These are phyloP conservation scores for Yamadazyma buinensis DNA, from an alignment of 1,139 yeast species.

Conservation along the genomic window DNA sequence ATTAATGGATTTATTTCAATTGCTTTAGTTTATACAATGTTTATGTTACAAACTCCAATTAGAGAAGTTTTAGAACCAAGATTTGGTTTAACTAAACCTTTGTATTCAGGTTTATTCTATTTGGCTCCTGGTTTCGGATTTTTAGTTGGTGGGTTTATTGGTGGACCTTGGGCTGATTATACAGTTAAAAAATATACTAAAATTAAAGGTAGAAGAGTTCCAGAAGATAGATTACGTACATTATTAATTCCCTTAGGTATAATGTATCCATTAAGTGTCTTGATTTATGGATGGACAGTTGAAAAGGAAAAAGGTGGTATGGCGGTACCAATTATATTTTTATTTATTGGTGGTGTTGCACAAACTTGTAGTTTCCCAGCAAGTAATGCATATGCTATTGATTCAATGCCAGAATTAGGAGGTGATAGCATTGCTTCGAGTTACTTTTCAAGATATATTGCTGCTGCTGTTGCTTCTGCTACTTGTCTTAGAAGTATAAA, in stretches of 20 bases:
- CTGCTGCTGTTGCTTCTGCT: conserved; percentile 49
- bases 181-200: conserved; percentile 40
- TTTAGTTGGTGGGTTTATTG: conserved; percentile 43
- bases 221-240: conserved; percentile 50
- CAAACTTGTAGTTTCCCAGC: conserved; percentile 51
- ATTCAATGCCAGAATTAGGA: conserved; percentile 48
- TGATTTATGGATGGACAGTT: conserved; percentile 53
- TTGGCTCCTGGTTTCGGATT: conserved; percentile 53
- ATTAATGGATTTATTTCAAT: conserved; percentile 42
- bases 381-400: conserved; percentile 53
- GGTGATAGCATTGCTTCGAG: conserved; percentile 55
- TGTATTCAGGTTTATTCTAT: conserved; percentile 48
- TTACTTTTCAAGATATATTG: conserved; percentile 45
- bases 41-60: conserved; percentile 49
- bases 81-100: conserved; percentile 41
- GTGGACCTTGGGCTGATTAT: conserved; percentile 49
- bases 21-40: conserved; percentile 45
- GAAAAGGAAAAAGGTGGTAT: conserved; percentile 48
- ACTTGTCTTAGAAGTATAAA: conserved; percentile 42
- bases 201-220: conserved; percentile 40
- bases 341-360: conserved; percentile 45
- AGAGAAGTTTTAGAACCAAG: conserved; percentile 52
- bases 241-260: conserved; percentile 34
- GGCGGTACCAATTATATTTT: conserved; percentile 47
- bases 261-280: conserved; percentile 34